Conservation (phyloP, 2,329 filamentous ascomycete species). For the Capronia coronata region DNA sequence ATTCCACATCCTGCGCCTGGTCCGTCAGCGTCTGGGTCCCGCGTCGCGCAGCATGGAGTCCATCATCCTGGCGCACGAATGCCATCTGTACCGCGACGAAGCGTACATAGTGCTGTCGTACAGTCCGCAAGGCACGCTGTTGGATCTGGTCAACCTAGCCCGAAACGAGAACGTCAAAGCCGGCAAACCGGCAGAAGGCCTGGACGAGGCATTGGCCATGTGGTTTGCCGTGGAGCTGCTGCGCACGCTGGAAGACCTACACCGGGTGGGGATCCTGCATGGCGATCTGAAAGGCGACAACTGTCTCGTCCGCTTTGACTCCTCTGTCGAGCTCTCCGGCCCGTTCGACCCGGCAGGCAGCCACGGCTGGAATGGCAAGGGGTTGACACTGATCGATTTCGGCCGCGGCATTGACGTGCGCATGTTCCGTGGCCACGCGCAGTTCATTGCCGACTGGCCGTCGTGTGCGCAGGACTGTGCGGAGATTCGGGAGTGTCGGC, state of each 20-base stretch:
- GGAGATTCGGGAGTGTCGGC: conserved; percentile 87
- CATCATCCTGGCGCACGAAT: conserved; percentile 75
- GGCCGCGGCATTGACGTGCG: conserved; percentile 91
- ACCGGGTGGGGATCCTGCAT: conserved; percentile 72
- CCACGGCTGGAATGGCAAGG: conserved; percentile 72
- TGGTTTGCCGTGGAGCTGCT: conserved; percentile 91
- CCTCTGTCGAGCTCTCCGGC: conserved; percentile 42
- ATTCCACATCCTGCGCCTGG: conserved; percentile 87
- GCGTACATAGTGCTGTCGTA: conserved; percentile 84
- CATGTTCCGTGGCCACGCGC: conserved; percentile 66
- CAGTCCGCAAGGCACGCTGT: conserved; percentile 79
- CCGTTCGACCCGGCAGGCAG: conserved; percentile 68
- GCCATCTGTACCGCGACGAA: conserved; percentile 87
- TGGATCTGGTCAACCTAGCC: conserved; percentile 89
- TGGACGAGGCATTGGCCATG: conserved; percentile 90
- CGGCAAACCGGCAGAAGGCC: conserved; percentile 41
- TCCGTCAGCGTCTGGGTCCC: conserved; percentile 64
- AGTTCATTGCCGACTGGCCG: conserved; percentile 95
- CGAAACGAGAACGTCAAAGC: conserved; percentile 57
- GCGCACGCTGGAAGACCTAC: conserved; percentile 80
- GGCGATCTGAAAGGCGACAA: conserved; percentile 96
- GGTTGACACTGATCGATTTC: conserved; percentile 86
- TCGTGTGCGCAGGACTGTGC: conserved; percentile 80
- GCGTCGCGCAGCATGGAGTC: conserved; percentile 64
- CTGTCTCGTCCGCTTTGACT: conserved; percentile 70